These are phyloP conservation scores for Rutstroemia sp. DNA, from an alignment of 2,329 filamentous ascomycete genomes.

Conservation along the genomic window DNA sequence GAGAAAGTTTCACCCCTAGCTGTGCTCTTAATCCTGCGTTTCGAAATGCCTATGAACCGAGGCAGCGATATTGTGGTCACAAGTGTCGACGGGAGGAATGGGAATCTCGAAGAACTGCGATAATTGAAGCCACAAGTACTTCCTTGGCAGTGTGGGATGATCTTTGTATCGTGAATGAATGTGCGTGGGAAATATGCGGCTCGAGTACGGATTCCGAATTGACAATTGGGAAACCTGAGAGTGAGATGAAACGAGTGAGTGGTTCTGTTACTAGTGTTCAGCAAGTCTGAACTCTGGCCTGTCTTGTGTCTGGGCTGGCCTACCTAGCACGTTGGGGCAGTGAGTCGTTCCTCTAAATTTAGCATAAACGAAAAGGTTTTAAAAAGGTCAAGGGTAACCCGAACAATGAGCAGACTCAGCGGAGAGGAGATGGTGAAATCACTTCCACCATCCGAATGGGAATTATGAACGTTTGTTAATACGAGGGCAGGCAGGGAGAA, in stretches of 20 bases:
- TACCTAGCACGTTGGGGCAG: too few relatives aligned
- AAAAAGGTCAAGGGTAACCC: too few relatives aligned
- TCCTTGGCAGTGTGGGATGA: constrained; percentile 3
- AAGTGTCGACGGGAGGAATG: background rate
- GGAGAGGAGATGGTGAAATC: too few relatives aligned
- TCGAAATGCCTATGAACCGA: constrained; percentile 5
- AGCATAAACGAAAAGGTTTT: too few relatives aligned
- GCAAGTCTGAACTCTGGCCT: too few relatives aligned
- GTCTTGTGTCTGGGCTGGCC: too few relatives aligned
- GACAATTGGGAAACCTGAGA: background rate
- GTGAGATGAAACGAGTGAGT: background rate
- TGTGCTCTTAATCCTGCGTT: background rate
- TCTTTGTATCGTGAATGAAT: background rate
- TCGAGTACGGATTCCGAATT: background rate
- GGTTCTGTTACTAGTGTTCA: too few relatives aligned
- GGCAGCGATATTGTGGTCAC: constrained; percentile 1
- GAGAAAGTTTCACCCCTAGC: constrained; percentile 20
- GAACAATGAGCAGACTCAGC: too few relatives aligned
- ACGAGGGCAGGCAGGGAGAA: too few relatives aligned
- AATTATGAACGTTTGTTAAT: too few relatives aligned
- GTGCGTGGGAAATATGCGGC: background rate
- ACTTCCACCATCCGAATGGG: too few relatives aligned
- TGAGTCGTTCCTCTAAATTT: too few relatives aligned
- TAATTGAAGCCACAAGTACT: constrained; percentile 1
- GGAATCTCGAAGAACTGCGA: background rate